These are phyloP conservation scores for Maudiozyma bulderi DNA, from an alignment of 805 yeast species.

Conservation along the genomic window DNA sequence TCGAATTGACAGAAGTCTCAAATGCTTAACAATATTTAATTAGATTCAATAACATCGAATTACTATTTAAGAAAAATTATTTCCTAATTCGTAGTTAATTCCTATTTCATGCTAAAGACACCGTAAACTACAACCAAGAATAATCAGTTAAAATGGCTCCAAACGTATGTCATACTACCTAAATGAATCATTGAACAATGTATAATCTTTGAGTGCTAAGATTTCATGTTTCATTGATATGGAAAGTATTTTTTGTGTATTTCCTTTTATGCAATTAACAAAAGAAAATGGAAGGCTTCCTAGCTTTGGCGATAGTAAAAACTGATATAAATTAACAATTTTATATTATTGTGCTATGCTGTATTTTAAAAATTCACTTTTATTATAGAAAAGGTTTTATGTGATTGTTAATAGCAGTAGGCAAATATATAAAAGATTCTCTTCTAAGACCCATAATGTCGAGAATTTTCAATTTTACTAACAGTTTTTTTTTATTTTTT, in stretches of 20 bases:
- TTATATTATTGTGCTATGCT: conserved; percentile 14
- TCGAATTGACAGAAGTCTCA: no score
- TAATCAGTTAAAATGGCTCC: conserved; percentile 54
- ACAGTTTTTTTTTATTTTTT: conserved; percentile 4
- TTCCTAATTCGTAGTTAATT: not conserved
- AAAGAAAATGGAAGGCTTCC: no score
- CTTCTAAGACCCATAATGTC: conserved; percentile 5
- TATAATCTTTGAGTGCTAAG: no score
- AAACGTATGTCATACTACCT: conserved; percentile 53
- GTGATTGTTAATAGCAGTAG: conserved; percentile 35
- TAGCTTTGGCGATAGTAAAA: not conserved
- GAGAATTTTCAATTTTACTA: not conserved
- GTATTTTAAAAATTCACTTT: conserved; percentile 26
- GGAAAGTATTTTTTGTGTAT: no score
- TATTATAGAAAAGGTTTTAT: not conserved
- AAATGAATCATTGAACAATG: not conserved
- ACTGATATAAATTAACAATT: not conserved
- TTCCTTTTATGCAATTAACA: no score
- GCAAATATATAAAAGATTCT: conserved; percentile 10
- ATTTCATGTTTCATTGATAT: no score
- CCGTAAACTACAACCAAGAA: not conserved
- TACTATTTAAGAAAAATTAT: no score
- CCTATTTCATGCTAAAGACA: not conserved
- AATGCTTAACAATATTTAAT: no score
- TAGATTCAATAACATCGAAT: no score